phyloP scores from a whole-genome alignment of 306 rosid genomes.

The Alnus glutinosa region DNA sequence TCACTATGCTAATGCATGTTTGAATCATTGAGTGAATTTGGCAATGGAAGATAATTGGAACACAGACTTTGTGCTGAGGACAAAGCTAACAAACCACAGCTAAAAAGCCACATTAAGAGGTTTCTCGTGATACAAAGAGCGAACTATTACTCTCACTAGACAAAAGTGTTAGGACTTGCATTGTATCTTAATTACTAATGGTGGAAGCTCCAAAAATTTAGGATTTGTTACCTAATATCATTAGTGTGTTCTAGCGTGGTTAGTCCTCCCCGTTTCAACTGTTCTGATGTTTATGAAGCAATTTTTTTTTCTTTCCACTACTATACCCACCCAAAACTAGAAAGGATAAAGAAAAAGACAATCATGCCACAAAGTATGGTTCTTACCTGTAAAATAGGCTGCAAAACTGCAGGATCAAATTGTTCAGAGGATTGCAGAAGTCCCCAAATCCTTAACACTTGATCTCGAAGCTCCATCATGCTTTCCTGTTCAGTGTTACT shows the following conservation, averaged over 20 bases:
- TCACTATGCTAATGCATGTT: too few species aligned
- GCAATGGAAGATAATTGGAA: neutral
- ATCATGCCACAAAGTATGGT: constrained; percentile 6
- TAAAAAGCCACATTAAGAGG: neutral
- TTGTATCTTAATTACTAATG: neutral
- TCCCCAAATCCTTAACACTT: constrained; percentile 76
- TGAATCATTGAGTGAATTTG: neutral
- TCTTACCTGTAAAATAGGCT: constrained; percentile 79
- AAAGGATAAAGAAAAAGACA: neutral
- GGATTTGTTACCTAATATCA: neutral
- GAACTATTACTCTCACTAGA: neutral
- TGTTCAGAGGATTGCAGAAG: constrained; percentile 65
- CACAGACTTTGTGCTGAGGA: neutral
- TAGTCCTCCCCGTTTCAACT: neutral
- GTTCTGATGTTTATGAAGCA: neutral
- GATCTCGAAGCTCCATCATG: constrained; percentile 73
- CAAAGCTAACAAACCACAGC: neutral
- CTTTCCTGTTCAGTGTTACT: constrained; percentile 61
- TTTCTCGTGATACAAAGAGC: neutral
- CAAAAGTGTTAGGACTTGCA: neutral
- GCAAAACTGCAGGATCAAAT: constrained; percentile 74
- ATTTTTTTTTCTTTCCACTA: neutral
- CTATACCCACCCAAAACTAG: neutral
- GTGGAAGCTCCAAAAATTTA: neutral
- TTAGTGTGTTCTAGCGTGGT: neutral